Evolutionary conservation across 164 flowering plant species (phyloP).

Genomic region (Chloranthus sessilifolius): DNA sequence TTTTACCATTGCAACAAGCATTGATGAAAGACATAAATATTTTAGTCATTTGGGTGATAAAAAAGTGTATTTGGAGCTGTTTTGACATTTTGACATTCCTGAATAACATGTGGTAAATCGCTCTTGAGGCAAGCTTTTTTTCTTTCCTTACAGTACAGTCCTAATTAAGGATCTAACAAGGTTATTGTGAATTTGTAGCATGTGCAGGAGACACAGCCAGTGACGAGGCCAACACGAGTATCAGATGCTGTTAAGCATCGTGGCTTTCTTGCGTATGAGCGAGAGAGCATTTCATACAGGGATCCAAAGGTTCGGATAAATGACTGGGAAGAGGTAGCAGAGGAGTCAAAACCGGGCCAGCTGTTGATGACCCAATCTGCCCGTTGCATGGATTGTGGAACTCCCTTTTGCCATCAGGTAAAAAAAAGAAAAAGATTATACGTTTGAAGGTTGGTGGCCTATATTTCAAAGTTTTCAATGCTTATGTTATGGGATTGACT

Average conservation of each 20-base stretch:
- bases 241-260: conserved; percentile 77
- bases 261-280: conserved; percentile 88
- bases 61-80: too few species aligned
- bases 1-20: too few species aligned
- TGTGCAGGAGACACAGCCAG: conserved; percentile 27
- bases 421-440: neutral
- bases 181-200: conserved; percentile 22
- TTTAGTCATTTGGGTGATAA: too few species aligned
- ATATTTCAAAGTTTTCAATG: too few species aligned
- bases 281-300: conserved; percentile 80
- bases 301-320: conserved; percentile 74
- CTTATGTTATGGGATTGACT: too few species aligned
- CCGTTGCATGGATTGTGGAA: conserved; percentile 99
- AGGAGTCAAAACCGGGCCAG: conserved; percentile 62
- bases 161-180: conserved; percentile 7
- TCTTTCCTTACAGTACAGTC: neutral
- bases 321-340: conserved; percentile 95
- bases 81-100: too few species aligned
- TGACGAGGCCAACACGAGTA: conserved; percentile 61
- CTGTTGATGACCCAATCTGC: conserved; percentile 92
- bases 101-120: too few species aligned
- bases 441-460: neutral
- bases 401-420: conserved; percentile 99
- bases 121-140: neutral
- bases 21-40: too few species aligned